Evolutionary conservation across 164 flowering plant species (phyloP), one percentile per base, ranked within the genome.

Genomic region (Chimonanthus salicifolius): DNA sequence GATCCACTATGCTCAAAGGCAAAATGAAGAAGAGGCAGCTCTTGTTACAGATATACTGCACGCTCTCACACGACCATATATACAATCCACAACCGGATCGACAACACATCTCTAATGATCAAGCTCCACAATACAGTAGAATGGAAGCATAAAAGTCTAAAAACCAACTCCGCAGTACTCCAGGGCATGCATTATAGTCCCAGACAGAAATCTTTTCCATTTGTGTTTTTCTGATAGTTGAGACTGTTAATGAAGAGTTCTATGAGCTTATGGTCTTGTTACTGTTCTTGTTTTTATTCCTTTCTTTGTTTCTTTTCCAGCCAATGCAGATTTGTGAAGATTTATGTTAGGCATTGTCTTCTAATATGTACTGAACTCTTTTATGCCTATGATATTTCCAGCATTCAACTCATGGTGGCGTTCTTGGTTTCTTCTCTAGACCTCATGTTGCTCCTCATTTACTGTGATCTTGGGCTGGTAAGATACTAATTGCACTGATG

Each of bases 361-460:
- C 66, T 5, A 33, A 63, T 63, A 44, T 45, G 45, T 44, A 45
- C 5, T 44, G 13, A 45, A 44, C 15, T 45, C 5, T 66, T 65
- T 46, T 45, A 3, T 33, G 33, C 33, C 33, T 33, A 18, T 33
- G 33, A 43, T 49, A 43, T 16, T 73, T 49, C 4, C 68, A 80
- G 86, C 81, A 67, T 65, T 66, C 15, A 69, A 70, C 66, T 71
- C 81, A 20, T 47, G 82, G 82, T 74, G 81, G 81, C 78, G 64
- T 68, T 77, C 77, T 69, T 84, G 84, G 78, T 67, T 54, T 67
- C 76, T 81, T 84, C 85, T 80, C 20, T 86, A 84, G 76, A 21
- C 69, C 66, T 64, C 62, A 62, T 43, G 65, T 49, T 3, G 15
- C 13, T 58, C 9, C 49, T 15, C 15, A 16, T 20, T n/a, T 44